These are phyloP conservation scores for Evansstolkia leycettana DNA, from an alignment of 495 filamentous ascomycete genomes.

Conservation along the genomic window DNA sequence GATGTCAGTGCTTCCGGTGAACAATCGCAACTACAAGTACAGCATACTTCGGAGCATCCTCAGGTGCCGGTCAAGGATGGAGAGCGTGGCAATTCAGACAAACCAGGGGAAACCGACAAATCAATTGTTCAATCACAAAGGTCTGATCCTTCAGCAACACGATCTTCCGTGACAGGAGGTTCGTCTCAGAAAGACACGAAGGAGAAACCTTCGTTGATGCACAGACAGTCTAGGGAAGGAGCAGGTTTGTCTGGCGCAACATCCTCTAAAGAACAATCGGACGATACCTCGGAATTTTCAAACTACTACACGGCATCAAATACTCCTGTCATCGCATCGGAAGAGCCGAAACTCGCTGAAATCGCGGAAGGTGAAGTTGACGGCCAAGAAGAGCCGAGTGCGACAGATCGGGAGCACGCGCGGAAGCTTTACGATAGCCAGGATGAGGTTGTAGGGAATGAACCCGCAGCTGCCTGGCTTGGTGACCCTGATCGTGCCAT, in stretches of 20 bases:
- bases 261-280: constrained; percentile 29
- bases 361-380: constrained; percentile 9
- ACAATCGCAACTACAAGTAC: too few species aligned
- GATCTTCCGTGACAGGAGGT: constrained; percentile 21
- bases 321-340: constrained; percentile 22
- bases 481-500: constrained; percentile 57
- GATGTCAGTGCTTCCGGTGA: constrained; percentile 12
- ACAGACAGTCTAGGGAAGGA: constrained; percentile 12
- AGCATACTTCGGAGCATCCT: too few species aligned
- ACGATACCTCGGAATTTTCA: constrained; percentile 25
- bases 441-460: constrained; percentile 63
- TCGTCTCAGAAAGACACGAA: constrained; percentile 15
- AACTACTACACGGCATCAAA: constrained; percentile 39
- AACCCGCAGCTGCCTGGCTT: constrained; percentile 77
- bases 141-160: constrained; percentile 7
- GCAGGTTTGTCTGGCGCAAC: constrained; percentile 20
- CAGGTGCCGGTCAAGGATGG: too few species aligned
- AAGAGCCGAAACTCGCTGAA: constrained; percentile 14
- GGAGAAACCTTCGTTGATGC: constrained; percentile 10
- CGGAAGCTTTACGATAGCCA: constrained; percentile 77
- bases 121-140: constrained; percentile 9
- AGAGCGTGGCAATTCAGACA: too few species aligned
- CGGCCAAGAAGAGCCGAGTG: constrained; percentile 29
- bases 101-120: too few species aligned
- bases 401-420: constrained; percentile 55